Conservation (phyloP, 352 stramenopile species). For the Pythium pectinolyticum region DNA sequence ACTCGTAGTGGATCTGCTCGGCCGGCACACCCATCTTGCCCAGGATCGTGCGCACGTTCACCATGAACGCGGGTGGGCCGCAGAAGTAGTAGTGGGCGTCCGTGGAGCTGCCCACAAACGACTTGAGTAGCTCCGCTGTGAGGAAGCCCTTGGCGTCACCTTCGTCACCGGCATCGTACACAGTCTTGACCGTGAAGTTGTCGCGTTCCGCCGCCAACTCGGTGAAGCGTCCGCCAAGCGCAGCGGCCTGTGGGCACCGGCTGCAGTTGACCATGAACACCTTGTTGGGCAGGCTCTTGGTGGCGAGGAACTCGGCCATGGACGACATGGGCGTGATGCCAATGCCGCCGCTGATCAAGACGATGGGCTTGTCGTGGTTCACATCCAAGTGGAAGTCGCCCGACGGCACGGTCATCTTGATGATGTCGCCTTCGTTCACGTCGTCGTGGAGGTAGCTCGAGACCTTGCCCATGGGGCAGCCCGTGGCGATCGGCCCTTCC, state of each 20-base stretch:
- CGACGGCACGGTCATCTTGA: conserved; percentile 52
- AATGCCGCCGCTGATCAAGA: conserved; percentile 61
- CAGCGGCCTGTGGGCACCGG: conserved; percentile 35
- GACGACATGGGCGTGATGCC: conserved; percentile 57
- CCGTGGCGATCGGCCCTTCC: conserved; percentile 34
- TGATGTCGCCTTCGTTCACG: conserved; percentile 45
- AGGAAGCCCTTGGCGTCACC: conserved; percentile 28
- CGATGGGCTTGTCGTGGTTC: conserved; percentile 44
- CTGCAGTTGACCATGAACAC: conserved; percentile 50
- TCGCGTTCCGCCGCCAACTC: conserved; percentile 34
- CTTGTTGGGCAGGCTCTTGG: conserved; percentile 28
- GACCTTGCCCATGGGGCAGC: conserved; percentile 40
- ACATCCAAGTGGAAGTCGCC: conserved; percentile 53
- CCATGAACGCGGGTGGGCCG: conserved; percentile 56
- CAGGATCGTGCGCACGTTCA: conserved; percentile 39
- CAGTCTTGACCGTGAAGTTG: conserved; percentile 37
- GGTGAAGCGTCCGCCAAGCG: conserved; percentile 36
- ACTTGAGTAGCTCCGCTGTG: conserved; percentile 31
- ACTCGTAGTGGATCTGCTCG: conserved; percentile 60
- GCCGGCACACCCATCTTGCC: conserved; percentile 37
- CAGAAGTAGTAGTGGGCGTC: conserved; percentile 56
- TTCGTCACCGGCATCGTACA: conserved; percentile 26
- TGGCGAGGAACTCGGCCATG: conserved; percentile 47
- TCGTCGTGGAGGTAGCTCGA: conserved; percentile 61
- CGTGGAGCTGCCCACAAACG: conserved; percentile 38